A percentile compares a stretch with the other conserved stretches of the same genome.
Evolutionary conservation across 768 basidiomycete genomes (phyloP).

Genomic region (Strobilomyces echinocephalus): DNA sequence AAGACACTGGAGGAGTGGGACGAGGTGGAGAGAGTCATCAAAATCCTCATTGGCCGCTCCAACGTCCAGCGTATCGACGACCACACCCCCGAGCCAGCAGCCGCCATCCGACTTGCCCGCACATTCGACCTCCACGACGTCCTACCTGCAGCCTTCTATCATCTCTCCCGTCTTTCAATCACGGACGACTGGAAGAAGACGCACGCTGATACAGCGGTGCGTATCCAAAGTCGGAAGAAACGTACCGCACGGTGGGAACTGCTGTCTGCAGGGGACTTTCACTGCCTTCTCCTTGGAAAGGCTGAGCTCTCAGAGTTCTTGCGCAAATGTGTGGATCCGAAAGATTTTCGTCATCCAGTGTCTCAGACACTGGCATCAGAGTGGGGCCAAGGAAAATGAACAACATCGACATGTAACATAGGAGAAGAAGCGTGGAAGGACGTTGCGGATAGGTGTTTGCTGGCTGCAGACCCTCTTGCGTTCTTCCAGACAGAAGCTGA

Average conservation of each 20-base stretch:
- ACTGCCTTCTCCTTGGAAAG: slow-evolving; percentile 14
- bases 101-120: slow-evolving; percentile 40
- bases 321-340: neutral
- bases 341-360: neutral
- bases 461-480: slow-evolving; percentile 6
- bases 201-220: neutral
- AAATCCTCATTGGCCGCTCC: neutral
- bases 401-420: neutral
- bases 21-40: neutral
- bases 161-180: slow-evolving; percentile 32
- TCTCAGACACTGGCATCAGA: no score
- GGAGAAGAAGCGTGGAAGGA: neutral
- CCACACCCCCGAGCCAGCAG: slow-evolving; percentile 17
- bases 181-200: slow-evolving; percentile 17
- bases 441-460: neutral
- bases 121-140: slow-evolving; percentile 37
- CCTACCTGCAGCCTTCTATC: slow-evolving; percentile 49
- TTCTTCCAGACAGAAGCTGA: neutral
- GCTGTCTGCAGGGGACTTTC: slow-evolving; percentile 17
- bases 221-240: neutral
- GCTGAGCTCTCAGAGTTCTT: neutral
- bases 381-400: no score
- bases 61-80: slow-evolving; percentile 1
- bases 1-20: slow-evolving; percentile 13
- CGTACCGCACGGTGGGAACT: slow-evolving; percentile 26